Conservation (phyloP, 2,329 filamentous ascomycete species). For the Clarireedia paspali region DNA sequence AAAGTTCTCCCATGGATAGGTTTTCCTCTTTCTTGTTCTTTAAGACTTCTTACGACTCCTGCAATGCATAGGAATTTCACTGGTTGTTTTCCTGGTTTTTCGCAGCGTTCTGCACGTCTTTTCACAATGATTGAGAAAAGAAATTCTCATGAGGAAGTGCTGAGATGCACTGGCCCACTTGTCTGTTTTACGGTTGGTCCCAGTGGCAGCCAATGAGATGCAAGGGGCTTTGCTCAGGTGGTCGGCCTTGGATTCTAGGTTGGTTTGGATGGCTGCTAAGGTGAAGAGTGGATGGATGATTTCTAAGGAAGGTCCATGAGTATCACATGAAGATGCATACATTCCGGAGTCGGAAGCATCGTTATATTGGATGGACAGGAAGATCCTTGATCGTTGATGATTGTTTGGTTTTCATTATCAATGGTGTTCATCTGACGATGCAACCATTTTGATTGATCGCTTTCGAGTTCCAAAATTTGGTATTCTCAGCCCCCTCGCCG, state of each 20-base stretch:
- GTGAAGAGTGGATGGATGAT: background rate
- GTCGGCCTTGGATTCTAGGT: background rate
- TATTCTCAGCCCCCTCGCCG: background rate
- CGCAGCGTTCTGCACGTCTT: background rate
- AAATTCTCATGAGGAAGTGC: background rate
- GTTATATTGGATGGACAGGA: background rate
- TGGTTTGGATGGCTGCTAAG: background rate
- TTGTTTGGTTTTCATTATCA: background rate
- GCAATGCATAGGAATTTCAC: background rate
- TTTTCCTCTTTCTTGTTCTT: background rate
- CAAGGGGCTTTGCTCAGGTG: too few species aligned
- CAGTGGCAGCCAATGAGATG: constrained; percentile 2
- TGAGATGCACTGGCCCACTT: background rate
- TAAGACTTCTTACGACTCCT: background rate
- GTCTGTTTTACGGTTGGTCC: background rate
- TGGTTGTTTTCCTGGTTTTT: constrained; percentile 2
- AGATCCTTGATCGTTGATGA: background rate
- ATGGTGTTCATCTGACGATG: background rate
- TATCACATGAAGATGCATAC: background rate
- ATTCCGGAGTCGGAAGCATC: constrained; percentile 3
- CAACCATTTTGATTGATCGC: background rate
- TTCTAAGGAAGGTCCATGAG: too few species aligned
- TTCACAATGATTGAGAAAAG: background rate
- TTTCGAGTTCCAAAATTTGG: background rate
- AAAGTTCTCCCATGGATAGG: background rate